Evolutionary conservation across 1,284 basidiomycete species (phyloP).

Genomic region (Cutaneotrichosporon mucoides): DNA sequence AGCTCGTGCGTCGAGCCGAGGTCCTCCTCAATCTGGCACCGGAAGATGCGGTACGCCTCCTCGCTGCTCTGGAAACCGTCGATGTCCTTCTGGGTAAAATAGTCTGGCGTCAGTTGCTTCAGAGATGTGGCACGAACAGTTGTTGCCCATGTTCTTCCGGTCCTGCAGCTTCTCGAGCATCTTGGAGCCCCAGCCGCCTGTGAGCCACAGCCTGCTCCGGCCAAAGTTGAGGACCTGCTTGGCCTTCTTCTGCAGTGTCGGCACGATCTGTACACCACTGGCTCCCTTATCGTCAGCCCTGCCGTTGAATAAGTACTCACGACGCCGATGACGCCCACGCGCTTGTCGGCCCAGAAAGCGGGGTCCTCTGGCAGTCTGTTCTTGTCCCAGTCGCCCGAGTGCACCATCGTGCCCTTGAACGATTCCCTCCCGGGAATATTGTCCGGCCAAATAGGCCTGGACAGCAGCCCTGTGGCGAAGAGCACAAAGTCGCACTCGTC

Average conservation of each 20-base stretch:
- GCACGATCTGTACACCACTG: constrained; percentile 29
- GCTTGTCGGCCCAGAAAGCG: constrained; percentile 15
- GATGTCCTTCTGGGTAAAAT: constrained; percentile 7
- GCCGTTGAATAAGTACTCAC: not conserved
- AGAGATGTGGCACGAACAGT: not conserved
- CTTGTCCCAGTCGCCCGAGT: constrained; percentile 26
- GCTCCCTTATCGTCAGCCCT: constrained; percentile 6
- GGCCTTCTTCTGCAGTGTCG: constrained; percentile 19
- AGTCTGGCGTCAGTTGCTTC: not conserved
- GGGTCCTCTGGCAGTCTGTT: constrained; percentile 5
- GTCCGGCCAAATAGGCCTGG: constrained; percentile 29
- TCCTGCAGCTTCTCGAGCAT: constrained; percentile 11
- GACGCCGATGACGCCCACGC: constrained; percentile 19
- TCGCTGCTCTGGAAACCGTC: constrained; percentile 9
- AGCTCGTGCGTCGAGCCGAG: constrained; percentile 13
- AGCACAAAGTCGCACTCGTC: constrained; percentile 37
- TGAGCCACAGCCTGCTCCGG: constrained; percentile 24
- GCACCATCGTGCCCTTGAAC: constrained; percentile 29
- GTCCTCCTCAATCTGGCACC: constrained; percentile 20
- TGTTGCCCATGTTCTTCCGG: not conserved
- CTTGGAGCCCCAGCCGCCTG: constrained; percentile 23
- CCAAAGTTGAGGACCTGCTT: constrained; percentile 29
- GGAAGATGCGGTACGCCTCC: constrained; percentile 24
- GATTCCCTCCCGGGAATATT: constrained; percentile 12
- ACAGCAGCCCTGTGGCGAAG: constrained; percentile 29